Conservation (phyloP, 768 basidiomycete genomes). For the Boletus reticulatus region DNA sequence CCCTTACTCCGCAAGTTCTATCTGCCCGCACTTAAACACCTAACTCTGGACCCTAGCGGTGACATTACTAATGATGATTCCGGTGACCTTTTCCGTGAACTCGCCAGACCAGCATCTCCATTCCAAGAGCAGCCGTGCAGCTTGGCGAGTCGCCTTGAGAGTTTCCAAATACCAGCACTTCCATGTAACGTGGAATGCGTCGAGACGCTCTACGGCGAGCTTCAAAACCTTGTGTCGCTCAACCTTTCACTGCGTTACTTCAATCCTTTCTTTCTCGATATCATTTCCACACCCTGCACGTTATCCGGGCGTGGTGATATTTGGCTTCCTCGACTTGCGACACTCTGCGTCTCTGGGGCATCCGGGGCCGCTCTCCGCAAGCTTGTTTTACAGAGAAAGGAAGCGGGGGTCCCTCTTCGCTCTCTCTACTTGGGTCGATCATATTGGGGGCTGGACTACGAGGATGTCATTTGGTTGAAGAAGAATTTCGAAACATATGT, state of each 20-base stretch:
- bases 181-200: slow-evolving; percentile 38
- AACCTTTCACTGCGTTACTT: neutral
- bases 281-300: neutral
- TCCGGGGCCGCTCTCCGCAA: neutral
- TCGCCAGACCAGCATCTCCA: slow-evolving; percentile 33
- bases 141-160: slow-evolving; percentile 44
- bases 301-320: neutral
- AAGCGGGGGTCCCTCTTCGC: neutral
- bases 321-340: neutral
- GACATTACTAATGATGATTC: slow-evolving; percentile 45
- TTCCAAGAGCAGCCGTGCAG: slow-evolving; percentile 34
- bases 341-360: neutral
- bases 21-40: slow-evolving; percentile 35
- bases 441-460: neutral
- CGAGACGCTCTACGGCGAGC: slow-evolving; percentile 44
- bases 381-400: neutral
- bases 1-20: slow-evolving; percentile 25
- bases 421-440: neutral
- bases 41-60: slow-evolving; percentile 50
- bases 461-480: neutral
- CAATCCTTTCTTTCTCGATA: neutral
- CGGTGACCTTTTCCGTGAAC: slow-evolving; percentile 43
- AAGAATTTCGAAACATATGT: neutral
- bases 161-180: slow-evolving; percentile 52
- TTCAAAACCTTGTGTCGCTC: slow-evolving; percentile 46